phyloP scores from a whole-genome alignment of 2,329 filamentous ascomycete genomes.

The Fusarium mangiferae region DNA sequence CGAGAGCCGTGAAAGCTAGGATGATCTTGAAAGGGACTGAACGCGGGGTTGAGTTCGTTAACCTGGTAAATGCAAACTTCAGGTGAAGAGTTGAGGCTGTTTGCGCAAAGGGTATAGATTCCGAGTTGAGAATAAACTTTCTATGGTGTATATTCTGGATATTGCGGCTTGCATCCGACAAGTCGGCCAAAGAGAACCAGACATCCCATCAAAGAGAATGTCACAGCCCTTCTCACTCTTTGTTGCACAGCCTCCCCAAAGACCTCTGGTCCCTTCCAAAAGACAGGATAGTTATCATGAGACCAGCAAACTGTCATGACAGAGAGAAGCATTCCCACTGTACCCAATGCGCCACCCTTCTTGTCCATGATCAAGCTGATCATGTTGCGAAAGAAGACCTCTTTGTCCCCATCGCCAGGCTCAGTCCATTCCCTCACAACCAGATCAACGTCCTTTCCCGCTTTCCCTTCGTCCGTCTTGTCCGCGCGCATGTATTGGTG shows the following conservation, averaged over 20 bases:
- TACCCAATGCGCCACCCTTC: conserved; percentile 14
- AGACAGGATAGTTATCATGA: conserved; percentile 39
- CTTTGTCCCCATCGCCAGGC: conserved; percentile 36
- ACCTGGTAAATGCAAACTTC: background rate
- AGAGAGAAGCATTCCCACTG: conserved; percentile 20
- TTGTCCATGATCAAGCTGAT: conserved; percentile 34
- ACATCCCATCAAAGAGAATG: conserved; percentile 15
- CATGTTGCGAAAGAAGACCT: conserved; percentile 38
- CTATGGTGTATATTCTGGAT: conserved; percentile 8
- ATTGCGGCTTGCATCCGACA: conserved; percentile 3
- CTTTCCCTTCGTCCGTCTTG: conserved; percentile 16
- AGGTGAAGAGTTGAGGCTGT: background rate
- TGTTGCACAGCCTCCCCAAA: conserved; percentile 10
- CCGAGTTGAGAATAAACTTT: background rate
- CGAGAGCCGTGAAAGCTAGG: background rate
- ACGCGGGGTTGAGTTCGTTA: background rate
- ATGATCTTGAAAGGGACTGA: background rate
- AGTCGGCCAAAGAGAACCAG: conserved; percentile 9
- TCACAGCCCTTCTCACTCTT: conserved; percentile 7
- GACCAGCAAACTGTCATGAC: conserved; percentile 30
- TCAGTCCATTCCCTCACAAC: conserved; percentile 39
- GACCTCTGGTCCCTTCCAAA: conserved; percentile 30
- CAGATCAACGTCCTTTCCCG: conserved; percentile 22
- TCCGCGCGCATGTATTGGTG: conserved; percentile 37
- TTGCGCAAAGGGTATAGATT: background rate